Evolutionary conservation across 768 basidiomycete genomes (phyloP), one percentile per base, ranked within the genome.

Genomic region (Tephrocybe sp.): DNA sequence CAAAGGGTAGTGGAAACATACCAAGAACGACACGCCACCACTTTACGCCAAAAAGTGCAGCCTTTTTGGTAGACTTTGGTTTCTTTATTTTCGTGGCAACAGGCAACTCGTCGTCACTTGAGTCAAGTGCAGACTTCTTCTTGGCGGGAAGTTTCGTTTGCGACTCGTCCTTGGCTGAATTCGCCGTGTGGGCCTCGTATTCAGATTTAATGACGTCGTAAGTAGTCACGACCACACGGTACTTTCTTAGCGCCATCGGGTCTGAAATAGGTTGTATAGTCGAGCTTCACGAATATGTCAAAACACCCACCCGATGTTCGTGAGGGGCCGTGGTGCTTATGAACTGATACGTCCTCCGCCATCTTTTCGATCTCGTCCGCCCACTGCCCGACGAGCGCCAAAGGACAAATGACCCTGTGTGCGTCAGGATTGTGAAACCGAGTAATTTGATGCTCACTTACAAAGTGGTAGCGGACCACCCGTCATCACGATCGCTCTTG

Each of bases 301-400:
- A n/a, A n/a, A n/a, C n/a, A n/a, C n/a, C n/a, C 56, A 90, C 90
- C 78, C 33, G 82, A 83, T 1, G 90, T 80, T 21, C 96, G 79
- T 25, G 62, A 73, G 5, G 85, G 63, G 0, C 96, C 97, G 41
- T 98, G 93, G 65, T 98, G 94, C 46, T 89, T 83, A 12, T 86
- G 67, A 3, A 96, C 92, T 0, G 74, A 78, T 5, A 96, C 71
- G 1, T 74, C 75, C 3, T 76, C 73, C 0, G 83, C 83, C 73
- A 88, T 84, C 59, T 85, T 90, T 46, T 79, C 66, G 40, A 93
- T 84, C 65, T 99, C 96, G 7, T 81, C 74, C 9, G 86, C 86
- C 96, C 96, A 99, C 67, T 99, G 97, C 11, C 80, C 79, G 48
- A 97, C 84, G 11, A 99, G 81, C 12, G 90, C 82, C 11, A 97